Evolutionary conservation across 164 flowering plant genomes (phyloP).

Genomic region (Echeveria elegans): DNA sequence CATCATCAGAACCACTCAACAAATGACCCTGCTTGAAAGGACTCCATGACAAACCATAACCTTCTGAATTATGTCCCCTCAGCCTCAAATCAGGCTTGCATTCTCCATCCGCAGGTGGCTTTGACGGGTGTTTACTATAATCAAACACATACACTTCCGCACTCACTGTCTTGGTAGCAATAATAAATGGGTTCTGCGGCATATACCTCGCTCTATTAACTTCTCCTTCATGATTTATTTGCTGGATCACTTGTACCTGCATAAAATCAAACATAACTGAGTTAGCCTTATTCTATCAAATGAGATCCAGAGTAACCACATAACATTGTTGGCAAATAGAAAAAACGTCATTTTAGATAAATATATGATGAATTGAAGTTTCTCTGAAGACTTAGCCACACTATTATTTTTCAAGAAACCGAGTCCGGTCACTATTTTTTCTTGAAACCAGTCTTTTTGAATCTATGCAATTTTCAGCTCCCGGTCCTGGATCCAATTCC

Average conservation of each 20-base stretch:
- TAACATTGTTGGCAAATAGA: background rate
- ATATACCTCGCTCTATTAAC: slow-evolving; percentile 93
- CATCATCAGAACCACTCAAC: slow-evolving; percentile 96
- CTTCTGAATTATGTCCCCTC: slow-evolving; percentile 89
- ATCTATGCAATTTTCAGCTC: too few relatives aligned
- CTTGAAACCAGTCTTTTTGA: too few relatives aligned
- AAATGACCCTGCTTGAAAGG: slow-evolving; percentile 78
- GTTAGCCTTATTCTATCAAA: too few relatives aligned
- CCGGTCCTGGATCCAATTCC: too few relatives aligned
- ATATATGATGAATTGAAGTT: too few relatives aligned
- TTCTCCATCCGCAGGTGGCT: slow-evolving; percentile 74
- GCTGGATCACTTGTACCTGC: slow-evolving; percentile 92
- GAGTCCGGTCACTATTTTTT: too few relatives aligned
- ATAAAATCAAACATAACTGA: slow-evolving; percentile 7
- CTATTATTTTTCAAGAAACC: too few relatives aligned
- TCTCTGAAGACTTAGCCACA: too few relatives aligned
- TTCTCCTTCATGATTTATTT: slow-evolving; percentile 92
- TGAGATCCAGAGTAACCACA: background rate
- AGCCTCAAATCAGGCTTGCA: slow-evolving; percentile 85
- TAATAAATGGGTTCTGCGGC: slow-evolving; percentile 87
- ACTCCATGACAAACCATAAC: slow-evolving; percentile 97
- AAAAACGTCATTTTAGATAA: too few relatives aligned
- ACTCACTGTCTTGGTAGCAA: slow-evolving; percentile 87
- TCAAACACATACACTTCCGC: slow-evolving; percentile 94
- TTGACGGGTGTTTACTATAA: slow-evolving; percentile 85